These are phyloP conservation scores for Fusarium sororula DNA, from an alignment of 2,329 filamentous ascomycete species.

Conservation along the genomic window DNA sequence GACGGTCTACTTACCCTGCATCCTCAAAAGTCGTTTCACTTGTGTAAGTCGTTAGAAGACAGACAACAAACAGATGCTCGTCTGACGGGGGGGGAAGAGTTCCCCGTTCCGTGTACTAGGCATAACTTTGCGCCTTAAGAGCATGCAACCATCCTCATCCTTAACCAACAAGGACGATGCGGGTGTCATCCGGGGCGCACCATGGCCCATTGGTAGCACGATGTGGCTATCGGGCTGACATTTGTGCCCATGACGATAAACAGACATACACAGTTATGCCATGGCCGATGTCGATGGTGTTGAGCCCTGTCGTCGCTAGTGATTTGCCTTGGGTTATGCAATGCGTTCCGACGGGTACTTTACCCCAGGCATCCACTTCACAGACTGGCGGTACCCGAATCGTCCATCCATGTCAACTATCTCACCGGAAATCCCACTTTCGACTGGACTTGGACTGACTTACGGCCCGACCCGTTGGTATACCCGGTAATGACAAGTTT, in stretches of 20 bases:
- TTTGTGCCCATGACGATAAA: conserved; percentile 22
- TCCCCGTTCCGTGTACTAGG: conserved; percentile 17
- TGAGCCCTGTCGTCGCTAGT: conserved; percentile 1
- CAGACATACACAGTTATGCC: conserved; percentile 8
- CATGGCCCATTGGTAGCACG: conserved; percentile 18
- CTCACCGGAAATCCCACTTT: conserved; percentile 27
- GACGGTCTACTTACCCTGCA: conserved; percentile 14
- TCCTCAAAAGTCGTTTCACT: background rate
- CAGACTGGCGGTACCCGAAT: background rate
- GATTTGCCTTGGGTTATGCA: background rate
- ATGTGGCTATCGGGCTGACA: conserved; percentile 22
- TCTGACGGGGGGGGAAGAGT: background rate
- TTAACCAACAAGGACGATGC: conserved; percentile 16
- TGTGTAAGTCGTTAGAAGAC: background rate
- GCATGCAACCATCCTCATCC: conserved; percentile 12
- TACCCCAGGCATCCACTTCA: conserved; percentile 10
- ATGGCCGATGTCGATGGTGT: conserved; percentile 9
- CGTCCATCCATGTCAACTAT: conserved; percentile 21
- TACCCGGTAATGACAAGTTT: conserved; percentile 30
- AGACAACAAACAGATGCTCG: conserved; percentile 13
- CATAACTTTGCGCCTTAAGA: conserved; percentile 15
- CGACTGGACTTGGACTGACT: conserved; percentile 22
- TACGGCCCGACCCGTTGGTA: conserved; percentile 42
- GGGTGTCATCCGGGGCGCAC: conserved; percentile 19
- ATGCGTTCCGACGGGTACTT: conserved; percentile 13